Conservation (phyloP, 1,284 basidiomycete genomes). For the Wallemia hederae region DNA sequence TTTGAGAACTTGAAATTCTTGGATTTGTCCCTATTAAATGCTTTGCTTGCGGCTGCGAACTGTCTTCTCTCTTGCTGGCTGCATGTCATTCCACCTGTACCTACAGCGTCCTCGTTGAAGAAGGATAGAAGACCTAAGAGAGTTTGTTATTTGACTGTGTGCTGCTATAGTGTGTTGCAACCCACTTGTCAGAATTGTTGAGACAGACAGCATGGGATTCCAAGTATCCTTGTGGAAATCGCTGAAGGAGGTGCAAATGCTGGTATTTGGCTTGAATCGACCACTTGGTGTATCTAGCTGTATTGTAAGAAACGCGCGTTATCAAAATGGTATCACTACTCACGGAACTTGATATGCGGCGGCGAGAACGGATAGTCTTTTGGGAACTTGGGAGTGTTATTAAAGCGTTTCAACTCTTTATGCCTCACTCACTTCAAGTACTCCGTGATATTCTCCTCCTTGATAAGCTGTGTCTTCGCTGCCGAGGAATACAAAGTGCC, state of each 20-base stretch:
- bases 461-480: slow-evolving; percentile 1
- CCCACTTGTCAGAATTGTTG: slow-evolving; percentile 8
- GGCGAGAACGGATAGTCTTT: background rate
- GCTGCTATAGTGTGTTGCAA: background rate
- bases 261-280: background rate
- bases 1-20: background rate
- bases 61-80: background rate
- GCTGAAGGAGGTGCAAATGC: slow-evolving; percentile 7
- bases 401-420: background rate
- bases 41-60: background rate
- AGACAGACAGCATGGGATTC: slow-evolving; percentile 10
- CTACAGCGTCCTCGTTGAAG: background rate
- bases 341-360: background rate
- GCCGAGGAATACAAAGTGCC: slow-evolving; percentile 11
- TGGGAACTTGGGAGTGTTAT: background rate
- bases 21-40: background rate
- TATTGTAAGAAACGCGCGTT: background rate
- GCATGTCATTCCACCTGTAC: background rate
- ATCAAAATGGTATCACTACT: background rate
- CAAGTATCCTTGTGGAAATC: slow-evolving; percentile 9
- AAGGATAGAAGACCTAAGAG: background rate
- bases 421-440: background rate
- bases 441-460: slow-evolving; percentile 10
- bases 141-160: background rate
- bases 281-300: background rate